Conservation (phyloP, 768 basidiomycete genomes). For the Daedaleopsis sinensis region DNA sequence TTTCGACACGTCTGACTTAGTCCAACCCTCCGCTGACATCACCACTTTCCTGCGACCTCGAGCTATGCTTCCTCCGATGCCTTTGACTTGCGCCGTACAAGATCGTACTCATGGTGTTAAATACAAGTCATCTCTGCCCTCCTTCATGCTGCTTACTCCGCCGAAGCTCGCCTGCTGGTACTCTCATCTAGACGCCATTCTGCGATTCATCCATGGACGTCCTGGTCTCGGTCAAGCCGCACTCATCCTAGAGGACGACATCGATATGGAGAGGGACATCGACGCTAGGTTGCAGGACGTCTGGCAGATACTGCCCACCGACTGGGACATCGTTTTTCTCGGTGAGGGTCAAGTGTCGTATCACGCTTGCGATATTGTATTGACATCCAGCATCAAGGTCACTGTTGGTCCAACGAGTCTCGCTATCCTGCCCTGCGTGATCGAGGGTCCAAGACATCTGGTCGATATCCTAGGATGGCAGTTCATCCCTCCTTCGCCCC, state of each 20-base stretch:
- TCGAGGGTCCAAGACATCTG: background rate
- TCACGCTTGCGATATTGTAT: background rate
- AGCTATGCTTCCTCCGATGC: background rate
- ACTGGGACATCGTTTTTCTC: constrained; percentile 78
- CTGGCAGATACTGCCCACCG: constrained; percentile 55
- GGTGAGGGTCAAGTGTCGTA: constrained; percentile 41
- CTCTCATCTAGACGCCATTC: constrained; percentile 62
- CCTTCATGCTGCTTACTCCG: constrained; percentile 55
- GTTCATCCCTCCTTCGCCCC: constrained; percentile 64
- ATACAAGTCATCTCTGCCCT: constrained; percentile 41
- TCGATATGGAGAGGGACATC: constrained; percentile 76
- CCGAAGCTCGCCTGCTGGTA: constrained; percentile 73
- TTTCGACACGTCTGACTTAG: background rate
- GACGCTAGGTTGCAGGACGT: constrained; percentile 40
- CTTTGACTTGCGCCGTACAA: constrained; percentile 45
- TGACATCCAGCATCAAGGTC: constrained; percentile 51
- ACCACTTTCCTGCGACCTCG: background rate
- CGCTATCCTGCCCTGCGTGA: constrained; percentile 40
- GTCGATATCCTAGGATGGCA: background rate
- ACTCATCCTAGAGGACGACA: constrained; percentile 76
- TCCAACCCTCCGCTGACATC: constrained; percentile 4
- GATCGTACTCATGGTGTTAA: constrained; percentile 20
- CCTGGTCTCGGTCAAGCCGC: constrained; percentile 38
- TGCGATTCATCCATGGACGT: constrained; percentile 36
- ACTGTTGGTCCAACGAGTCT: constrained; percentile 80